phyloP scores from a whole-genome alignment of 768 basidiomycete genomes.

The Boletus edulis region DNA sequence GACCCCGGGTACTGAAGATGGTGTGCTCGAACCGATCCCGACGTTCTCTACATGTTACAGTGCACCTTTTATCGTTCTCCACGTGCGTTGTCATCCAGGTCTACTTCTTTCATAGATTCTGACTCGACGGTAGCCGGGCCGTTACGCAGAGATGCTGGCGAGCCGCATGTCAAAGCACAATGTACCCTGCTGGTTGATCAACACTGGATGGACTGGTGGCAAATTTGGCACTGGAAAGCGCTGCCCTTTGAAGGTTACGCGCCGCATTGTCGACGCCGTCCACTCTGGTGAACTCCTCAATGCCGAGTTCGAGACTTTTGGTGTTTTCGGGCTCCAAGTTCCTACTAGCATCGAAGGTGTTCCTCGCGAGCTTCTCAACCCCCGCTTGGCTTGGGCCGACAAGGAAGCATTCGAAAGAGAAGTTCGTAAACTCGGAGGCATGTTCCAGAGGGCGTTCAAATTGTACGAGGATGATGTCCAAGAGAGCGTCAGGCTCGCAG shows the following conservation, averaged over 20 bases:
- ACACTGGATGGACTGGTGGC: constrained; percentile 97
- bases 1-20: constrained; percentile 99
- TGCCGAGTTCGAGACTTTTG: constrained; percentile 84
- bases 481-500: constrained; percentile 76
- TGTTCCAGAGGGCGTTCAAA: constrained; percentile 94
- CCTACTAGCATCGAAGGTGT: constrained; percentile 84
- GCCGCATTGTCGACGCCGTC: constrained; percentile 94
- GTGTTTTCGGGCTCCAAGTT: constrained; percentile 79
- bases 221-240: constrained; percentile 92
- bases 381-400: constrained; percentile 81
- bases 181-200: constrained; percentile 97
- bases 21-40: constrained; percentile 95
- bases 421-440: constrained; percentile 81
- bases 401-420: constrained; percentile 89
- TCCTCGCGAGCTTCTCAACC: constrained; percentile 89
- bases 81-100: constrained; percentile 45
- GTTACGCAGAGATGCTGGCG: constrained; percentile 97
- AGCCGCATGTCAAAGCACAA: constrained; percentile 87
- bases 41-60: constrained; percentile 99
- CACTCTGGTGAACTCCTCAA: constrained; percentile 89
- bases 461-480: constrained; percentile 87
- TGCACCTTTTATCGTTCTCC: constrained; percentile 98
- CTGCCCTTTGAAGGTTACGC: constrained; percentile 95
- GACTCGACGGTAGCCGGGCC: constrained; percentile 58
- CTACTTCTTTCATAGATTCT: constrained; percentile 1